Base-by-base conservation (phyloP, 163 green algal species). In the Botryococcus braunii region DNA sequence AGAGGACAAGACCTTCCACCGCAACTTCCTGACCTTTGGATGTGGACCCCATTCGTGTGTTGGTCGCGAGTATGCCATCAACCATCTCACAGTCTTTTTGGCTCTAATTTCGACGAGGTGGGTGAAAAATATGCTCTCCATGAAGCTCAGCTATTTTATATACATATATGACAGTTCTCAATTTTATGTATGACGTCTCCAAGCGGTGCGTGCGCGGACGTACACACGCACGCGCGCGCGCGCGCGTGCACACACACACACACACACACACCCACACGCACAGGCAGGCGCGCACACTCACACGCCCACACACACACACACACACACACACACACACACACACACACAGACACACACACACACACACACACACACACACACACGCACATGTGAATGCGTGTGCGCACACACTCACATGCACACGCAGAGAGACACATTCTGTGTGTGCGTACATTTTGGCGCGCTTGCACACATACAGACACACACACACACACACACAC, bases 1-100 rank as follows among this genome's bases (percentile, higher is more conserved):
- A 65, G 89, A 96, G 80, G 89, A 95, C 76, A 71, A 92, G 49
- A 84, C 75, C 46, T 86, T 77, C 67, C 73, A 75, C 27, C 70
- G 72, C 62, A 91, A 96, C 80, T 96, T 84, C 79, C 70, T 96
- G 62, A 84, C 88, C 13, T 96, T 96, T 77, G 89, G 89, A 32
- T 79, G 84, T 52, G 89, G 89, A 17, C 84, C 89, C 9, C 89
- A 96, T 79, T 92, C 92, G 76, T 95, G 88, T 69, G 88, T 95
- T 31, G 88, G 88, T 66, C 89, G 89, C 70, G 85, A 92, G 81
- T 93, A 93, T 65, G 87, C 87, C 37, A 77, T 81, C 68, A 93
- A 93, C 81, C 87, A 93, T 57, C 76, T 93, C 52, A 78, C 81
- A 0, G 65, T 66, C 46, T 95, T 89, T 79, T 72, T 95, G 60